Percentiles rank a stretch among this genome's conserved stretches.
Evolutionary conservation across 1,139 yeast species (phyloP).

Genomic region (Lodderomyces jiufengensis): DNA sequence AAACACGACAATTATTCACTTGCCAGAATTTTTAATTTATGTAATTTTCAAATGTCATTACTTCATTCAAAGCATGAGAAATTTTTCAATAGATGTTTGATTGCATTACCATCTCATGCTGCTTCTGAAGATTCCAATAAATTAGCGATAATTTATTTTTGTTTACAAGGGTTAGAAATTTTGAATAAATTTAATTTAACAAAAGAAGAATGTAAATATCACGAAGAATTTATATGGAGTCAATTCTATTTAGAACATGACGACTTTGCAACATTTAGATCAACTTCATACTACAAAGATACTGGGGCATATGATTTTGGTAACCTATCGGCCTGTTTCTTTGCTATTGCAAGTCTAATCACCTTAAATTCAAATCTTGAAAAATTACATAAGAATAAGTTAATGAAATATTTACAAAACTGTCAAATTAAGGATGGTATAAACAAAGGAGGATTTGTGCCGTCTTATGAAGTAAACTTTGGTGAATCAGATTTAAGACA

Average conservation of each 20-base stretch:
- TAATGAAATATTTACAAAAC: constrained; percentile 46
- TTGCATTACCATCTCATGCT: constrained; percentile 46
- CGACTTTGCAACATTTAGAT: constrained; percentile 48
- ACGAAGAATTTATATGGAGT: constrained; percentile 46
- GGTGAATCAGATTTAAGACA: constrained; percentile 75
- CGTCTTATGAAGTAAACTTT: constrained; percentile 23
- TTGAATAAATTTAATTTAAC: constrained; percentile 37
- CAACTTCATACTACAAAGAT: constrained; percentile 43
- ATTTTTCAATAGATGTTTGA: constrained; percentile 49
- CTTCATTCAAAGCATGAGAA: constrained; percentile 40
- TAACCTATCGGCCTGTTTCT: constrained; percentile 65
- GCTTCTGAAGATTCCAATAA: constrained; percentile 65
- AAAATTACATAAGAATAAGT: constrained; percentile 38
- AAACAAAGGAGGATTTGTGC: constrained; percentile 49
- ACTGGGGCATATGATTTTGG: constrained; percentile 49
- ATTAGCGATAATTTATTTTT: constrained; percentile 62
- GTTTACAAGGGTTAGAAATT: constrained; percentile 59
- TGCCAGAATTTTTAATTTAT: no score
- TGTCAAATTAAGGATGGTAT: constrained; percentile 62
- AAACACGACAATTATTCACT: no score
- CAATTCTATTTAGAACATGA: constrained; percentile 42
- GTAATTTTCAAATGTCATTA: constrained; percentile 12
- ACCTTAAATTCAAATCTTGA: constrained; percentile 41
- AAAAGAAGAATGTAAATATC: constrained; percentile 22
- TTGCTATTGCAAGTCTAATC: constrained; percentile 52